phyloP scores from a whole-genome alignment of 805 yeast species.

The Starmera caribaea region DNA sequence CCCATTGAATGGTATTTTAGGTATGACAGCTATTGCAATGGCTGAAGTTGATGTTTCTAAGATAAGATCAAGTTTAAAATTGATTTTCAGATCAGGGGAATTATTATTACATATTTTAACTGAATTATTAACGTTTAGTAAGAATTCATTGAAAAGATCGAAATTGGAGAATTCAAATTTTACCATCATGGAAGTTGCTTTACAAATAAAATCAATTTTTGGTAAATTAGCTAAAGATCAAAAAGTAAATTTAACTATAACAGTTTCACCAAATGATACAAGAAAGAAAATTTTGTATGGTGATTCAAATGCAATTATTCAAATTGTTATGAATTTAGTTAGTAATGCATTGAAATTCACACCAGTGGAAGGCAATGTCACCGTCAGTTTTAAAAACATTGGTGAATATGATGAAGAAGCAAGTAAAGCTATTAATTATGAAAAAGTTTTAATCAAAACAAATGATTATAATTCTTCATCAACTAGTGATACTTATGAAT shows the following conservation, averaged over 20 bases:
- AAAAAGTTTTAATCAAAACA: slow-evolving; percentile 34
- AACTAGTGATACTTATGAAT: slow-evolving; percentile 3
- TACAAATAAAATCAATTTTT: slow-evolving; percentile 81
- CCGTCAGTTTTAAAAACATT: slow-evolving; percentile 48
- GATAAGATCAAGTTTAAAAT: slow-evolving; percentile 65
- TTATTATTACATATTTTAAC: slow-evolving; percentile 80
- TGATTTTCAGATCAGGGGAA: slow-evolving; percentile 89
- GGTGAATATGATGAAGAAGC: slow-evolving; percentile 60
- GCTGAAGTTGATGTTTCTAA: slow-evolving; percentile 65
- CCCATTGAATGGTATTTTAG: slow-evolving; percentile 91
- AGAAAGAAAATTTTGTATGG: slow-evolving; percentile 67
- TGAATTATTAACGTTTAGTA: slow-evolving; percentile 85
- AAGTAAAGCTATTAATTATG: slow-evolving; percentile 32
- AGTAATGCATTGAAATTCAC: slow-evolving; percentile 90
- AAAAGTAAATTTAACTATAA: slow-evolving; percentile 56
- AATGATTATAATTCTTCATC: neutral
- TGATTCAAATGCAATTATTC: slow-evolving; percentile 84
- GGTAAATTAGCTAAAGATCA: slow-evolving; percentile 72
- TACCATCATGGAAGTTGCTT: slow-evolving; percentile 67
- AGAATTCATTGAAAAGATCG: slow-evolving; percentile 77
- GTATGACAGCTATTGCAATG: slow-evolving; percentile 92
- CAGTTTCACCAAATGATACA: slow-evolving; percentile 48
- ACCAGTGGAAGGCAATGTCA: slow-evolving; percentile 77
- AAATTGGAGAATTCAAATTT: slow-evolving; percentile 79
- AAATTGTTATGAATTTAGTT: slow-evolving; percentile 86